Evolutionary conservation across 768 basidiomycete genomes (phyloP).

Genomic region (Psilocybe cubensis): DNA sequence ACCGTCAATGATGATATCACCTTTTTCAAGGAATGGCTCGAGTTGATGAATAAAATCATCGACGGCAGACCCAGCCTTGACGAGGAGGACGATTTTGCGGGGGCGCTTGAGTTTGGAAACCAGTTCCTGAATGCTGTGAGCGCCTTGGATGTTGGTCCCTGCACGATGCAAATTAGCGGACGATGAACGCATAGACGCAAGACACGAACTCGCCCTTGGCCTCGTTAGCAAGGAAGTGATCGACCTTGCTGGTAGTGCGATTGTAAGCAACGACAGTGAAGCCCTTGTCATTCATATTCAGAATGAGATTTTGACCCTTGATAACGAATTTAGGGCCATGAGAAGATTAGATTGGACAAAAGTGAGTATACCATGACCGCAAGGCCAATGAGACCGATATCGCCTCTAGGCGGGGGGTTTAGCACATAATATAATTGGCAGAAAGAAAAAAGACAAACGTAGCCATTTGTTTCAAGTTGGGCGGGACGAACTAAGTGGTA

Average conservation of each 20-base stretch:
- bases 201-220: constrained; percentile 81
- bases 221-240: constrained; percentile 93
- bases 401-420: constrained; percentile 63
- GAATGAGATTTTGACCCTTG: constrained; percentile 94
- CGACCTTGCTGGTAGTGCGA: constrained; percentile 96
- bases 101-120: constrained; percentile 91
- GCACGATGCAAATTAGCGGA: constrained; percentile 13
- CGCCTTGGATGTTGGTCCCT: constrained; percentile 97
- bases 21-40: constrained; percentile 85
- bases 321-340: constrained; percentile 12
- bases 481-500: constrained; percentile 31
- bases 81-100: constrained; percentile 96
- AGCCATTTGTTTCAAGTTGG: constrained; percentile 49
- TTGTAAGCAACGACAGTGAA: constrained; percentile 98
- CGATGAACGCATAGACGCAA: constrained; percentile 19
- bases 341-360: constrained; percentile 13
- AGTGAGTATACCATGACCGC: constrained; percentile 86
- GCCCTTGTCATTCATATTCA: constrained; percentile 99
- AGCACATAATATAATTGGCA: constrained; percentile 10
- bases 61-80: constrained; percentile 96
- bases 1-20: constrained; percentile 99
- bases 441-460: constrained; percentile 26
- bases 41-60: constrained; percentile 95
- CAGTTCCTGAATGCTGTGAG: constrained; percentile 92
- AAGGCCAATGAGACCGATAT: constrained; percentile 97